Conservation (phyloP, 805 yeast species). For the Komagataella phaffii region DNA sequence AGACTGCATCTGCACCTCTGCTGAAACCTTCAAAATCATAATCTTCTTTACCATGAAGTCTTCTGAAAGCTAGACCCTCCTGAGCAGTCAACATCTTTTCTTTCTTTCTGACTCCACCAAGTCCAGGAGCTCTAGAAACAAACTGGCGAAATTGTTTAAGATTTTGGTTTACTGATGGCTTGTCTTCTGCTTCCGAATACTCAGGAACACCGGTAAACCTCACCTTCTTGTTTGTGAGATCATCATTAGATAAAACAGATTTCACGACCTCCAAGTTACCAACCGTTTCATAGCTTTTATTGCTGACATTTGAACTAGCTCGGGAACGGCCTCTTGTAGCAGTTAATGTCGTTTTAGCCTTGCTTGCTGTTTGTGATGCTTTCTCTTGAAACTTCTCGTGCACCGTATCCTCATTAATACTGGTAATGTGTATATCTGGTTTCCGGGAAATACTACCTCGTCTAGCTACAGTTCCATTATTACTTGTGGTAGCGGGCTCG, state of each 20-base stretch:
- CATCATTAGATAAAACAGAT: neutral
- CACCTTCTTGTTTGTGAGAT: constrained; percentile 22
- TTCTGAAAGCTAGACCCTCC: constrained; percentile 22
- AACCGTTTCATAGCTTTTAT: neutral
- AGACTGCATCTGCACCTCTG: constrained; percentile 4
- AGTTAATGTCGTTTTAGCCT: neutral
- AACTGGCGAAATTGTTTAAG: constrained; percentile 21
- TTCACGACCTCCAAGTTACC: neutral
- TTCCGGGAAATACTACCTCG: constrained; percentile 11
- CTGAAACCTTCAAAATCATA: neutral
- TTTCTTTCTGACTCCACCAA: constrained; percentile 11
- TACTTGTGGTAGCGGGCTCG: neutral
- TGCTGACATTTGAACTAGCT: neutral
- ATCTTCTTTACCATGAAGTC: neutral
- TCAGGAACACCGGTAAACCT: constrained; percentile 39
- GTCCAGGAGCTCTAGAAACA: constrained; percentile 16
- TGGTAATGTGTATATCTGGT: constrained; percentile 9
- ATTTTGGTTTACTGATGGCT: constrained; percentile 27
- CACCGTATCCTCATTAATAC: constrained; percentile 6
- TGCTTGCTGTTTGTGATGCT: neutral
- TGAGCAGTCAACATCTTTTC: constrained; percentile 18
- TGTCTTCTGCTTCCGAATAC: constrained; percentile 40
- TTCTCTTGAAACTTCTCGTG: neutral
- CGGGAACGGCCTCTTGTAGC: neutral
- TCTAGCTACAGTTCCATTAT: constrained; percentile 10